Evolutionary conservation across 306 rosid genomes (phyloP).

Genomic region (Citrullus colocynthis): DNA sequence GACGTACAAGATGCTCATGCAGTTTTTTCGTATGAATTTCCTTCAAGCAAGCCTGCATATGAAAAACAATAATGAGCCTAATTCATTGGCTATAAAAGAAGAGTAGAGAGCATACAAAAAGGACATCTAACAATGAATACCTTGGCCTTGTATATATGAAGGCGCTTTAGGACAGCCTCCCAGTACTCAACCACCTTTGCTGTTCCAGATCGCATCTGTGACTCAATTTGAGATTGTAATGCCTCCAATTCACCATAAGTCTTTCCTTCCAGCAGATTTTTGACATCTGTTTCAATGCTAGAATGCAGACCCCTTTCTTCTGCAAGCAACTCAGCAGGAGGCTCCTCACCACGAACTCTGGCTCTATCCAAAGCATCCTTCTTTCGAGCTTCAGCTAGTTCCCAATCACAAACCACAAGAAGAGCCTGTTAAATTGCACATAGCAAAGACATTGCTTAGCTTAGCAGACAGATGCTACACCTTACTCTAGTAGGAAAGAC

Average conservation of each 20-base stretch:
- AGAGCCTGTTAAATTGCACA: constrained; percentile 49
- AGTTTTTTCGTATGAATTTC: constrained; percentile 85
- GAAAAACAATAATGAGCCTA: neutral
- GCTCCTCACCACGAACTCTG: constrained; percentile 94
- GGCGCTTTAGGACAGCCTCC: constrained; percentile 85
- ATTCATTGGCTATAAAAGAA: neutral
- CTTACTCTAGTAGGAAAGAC: neutral
- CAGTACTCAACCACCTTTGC: constrained; percentile 94
- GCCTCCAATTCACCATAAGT: constrained; percentile 61
- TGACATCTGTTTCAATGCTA: constrained; percentile 76
- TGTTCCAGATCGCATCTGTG: constrained; percentile 83
- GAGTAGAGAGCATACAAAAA: neutral
- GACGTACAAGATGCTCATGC: constrained; percentile 58
- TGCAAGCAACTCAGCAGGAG: constrained; percentile 91
- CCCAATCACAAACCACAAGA: constrained; percentile 88
- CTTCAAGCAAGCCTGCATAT: constrained; percentile 67
- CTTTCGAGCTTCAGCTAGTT: constrained; percentile 81
- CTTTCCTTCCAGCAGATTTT: constrained; percentile 62
- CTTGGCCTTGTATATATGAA: constrained; percentile 91
- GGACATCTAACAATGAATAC: constrained; percentile 26
- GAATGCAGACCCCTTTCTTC: constrained; percentile 96
- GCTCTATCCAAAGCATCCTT: constrained; percentile 94
- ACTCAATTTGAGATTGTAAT: constrained; percentile 60
- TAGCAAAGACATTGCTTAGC: neutral
- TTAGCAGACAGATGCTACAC: neutral